Conservation (phyloP, 176 grass and related monocot species). For the Stipa capillata region DNA sequence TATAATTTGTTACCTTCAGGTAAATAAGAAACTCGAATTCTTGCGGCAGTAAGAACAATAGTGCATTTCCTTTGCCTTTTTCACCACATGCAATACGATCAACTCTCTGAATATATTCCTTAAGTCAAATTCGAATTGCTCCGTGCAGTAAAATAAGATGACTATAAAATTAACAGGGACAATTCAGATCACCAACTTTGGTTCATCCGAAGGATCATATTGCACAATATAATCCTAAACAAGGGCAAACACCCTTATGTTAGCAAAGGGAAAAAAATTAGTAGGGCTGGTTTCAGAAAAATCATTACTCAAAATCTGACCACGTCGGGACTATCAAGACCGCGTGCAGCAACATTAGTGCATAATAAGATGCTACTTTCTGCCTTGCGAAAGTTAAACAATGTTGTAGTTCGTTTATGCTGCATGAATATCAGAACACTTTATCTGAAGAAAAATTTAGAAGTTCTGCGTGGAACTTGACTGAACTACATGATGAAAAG, state of each 20-base stretch:
- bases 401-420: slow-evolving; percentile 82
- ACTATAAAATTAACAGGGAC: not conserved
- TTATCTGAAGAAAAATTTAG: slow-evolving; percentile 67
- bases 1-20: slow-evolving; percentile 46
- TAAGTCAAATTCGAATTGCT: slow-evolving; percentile 18
- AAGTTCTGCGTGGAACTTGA: slow-evolving; percentile 78
- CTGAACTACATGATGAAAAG: slow-evolving; percentile 95
- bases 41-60: slow-evolving; percentile 81
- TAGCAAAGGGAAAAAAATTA: not conserved
- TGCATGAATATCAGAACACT: slow-evolving; percentile 89
- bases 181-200: slow-evolving; percentile 44
- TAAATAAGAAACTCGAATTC: slow-evolving; percentile 77
- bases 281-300: not conserved
- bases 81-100: slow-evolving; percentile 91
- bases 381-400: slow-evolving; percentile 79
- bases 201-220: slow-evolving; percentile 92
- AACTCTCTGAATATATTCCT: slow-evolving; percentile 97
- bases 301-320: slow-evolving; percentile 29
- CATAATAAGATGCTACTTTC: slow-evolving; percentile 74
- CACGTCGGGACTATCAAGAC: slow-evolving; percentile 91
- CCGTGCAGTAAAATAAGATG: not conserved
- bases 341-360: slow-evolving; percentile 88
- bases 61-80: slow-evolving; percentile 63
- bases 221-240: slow-evolving; percentile 91
- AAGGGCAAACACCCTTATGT: not conserved